These are phyloP conservation scores for Xylaria sp. DNA, from an alignment of 2,329 filamentous ascomycete species.

Conservation along the genomic window DNA sequence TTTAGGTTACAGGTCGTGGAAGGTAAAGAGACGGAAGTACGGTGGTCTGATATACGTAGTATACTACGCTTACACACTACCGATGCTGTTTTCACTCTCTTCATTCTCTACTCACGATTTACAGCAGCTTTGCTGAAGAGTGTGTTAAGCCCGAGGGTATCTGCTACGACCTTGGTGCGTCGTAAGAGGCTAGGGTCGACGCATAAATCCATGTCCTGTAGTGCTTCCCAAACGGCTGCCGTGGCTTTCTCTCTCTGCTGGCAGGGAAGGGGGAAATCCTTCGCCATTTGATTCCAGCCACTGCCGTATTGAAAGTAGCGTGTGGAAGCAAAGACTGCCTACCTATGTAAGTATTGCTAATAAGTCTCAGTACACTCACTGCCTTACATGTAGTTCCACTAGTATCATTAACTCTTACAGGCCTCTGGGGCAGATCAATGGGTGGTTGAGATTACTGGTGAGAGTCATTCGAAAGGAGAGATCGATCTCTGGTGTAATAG, in stretches of 20 bases:
- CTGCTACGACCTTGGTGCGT: conserved; percentile 17
- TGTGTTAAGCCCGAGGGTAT: conserved; percentile 6
- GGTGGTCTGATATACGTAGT: not conserved
- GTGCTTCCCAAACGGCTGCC: conserved; percentile 34
- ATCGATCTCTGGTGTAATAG: not conserved
- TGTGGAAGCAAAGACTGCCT: not conserved
- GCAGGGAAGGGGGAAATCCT: conserved; percentile 31
- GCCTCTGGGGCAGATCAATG: too few relatives aligned
- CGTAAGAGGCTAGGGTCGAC: conserved; percentile 32
- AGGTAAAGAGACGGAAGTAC: not conserved
- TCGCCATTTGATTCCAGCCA: conserved; percentile 35
- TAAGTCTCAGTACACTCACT: not conserved
- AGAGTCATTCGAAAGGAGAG: not conserved
- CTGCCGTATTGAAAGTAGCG: not conserved
- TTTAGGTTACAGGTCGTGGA: not conserved
- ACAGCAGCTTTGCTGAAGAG: not conserved
- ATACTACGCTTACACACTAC: not conserved
- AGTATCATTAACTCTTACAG: not conserved
- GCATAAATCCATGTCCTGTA: conserved; percentile 37
- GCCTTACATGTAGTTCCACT: not conserved
- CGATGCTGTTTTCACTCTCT: not conserved
- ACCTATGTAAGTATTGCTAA: not conserved
- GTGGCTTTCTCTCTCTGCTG: conserved; percentile 32
- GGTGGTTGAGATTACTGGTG: too few relatives aligned
- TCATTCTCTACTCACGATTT: not conserved